Evolutionary conservation across 352 stramenopile genomes (phyloP).

Genomic region (Pythium sp.): DNA sequence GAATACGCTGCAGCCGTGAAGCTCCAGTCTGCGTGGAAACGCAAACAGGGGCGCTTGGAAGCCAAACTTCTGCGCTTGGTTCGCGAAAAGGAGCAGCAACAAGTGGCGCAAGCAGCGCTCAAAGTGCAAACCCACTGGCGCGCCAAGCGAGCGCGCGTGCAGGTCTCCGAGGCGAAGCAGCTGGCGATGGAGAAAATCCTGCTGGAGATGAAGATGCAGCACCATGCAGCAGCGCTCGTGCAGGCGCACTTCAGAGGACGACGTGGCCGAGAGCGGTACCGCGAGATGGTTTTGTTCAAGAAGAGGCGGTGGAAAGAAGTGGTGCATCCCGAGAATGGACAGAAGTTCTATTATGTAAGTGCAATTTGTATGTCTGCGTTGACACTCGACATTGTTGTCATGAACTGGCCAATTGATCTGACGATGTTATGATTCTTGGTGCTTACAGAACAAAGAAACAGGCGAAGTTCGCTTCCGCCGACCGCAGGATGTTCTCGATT

Average conservation of each 20-base stretch:
- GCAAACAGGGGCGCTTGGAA: constrained; percentile 41
- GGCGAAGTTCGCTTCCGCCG: constrained; percentile 89
- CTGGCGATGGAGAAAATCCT: constrained; percentile 38
- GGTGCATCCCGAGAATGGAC: constrained; percentile 63
- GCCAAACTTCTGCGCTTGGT: constrained; percentile 39
- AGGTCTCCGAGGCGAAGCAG: constrained; percentile 30
- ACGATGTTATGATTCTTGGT: not conserved
- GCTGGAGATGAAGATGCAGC: constrained; percentile 50
- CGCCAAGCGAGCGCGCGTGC: constrained; percentile 27
- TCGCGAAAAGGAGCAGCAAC: constrained; percentile 34
- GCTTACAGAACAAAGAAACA: constrained; percentile 86
- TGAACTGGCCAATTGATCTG: constrained; percentile 3
- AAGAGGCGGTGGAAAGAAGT: constrained; percentile 92
- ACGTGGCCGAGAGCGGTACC: constrained; percentile 61
- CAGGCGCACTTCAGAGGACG: constrained; percentile 72
- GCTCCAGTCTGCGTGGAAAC: constrained; percentile 61
- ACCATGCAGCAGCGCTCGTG: constrained; percentile 72
- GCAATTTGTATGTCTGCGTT: not conserved
- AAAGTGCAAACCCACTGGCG: constrained; percentile 56
- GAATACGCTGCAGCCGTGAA: constrained; percentile 47
- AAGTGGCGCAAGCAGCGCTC: constrained; percentile 28
- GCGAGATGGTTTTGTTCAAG: constrained; percentile 47
- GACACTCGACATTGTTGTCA: not conserved
- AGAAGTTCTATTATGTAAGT: constrained; percentile 89
- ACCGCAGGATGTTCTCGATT: constrained; percentile 90